phyloP scores from a whole-genome alignment of 1,139 yeast genomes.

The Blastobotrys ciferrii region DNA sequence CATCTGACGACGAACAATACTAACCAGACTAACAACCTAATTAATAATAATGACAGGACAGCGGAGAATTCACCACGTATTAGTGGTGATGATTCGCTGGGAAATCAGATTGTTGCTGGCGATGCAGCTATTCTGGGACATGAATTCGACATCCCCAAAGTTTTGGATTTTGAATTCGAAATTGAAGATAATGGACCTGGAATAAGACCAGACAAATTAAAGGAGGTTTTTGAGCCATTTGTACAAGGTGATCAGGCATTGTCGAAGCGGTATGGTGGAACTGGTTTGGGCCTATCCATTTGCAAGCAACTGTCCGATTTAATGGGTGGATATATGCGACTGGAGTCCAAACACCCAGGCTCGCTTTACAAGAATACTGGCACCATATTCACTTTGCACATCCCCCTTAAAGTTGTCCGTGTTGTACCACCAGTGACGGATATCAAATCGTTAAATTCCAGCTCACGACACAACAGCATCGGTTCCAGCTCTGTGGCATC shows the following conservation, averaged over 20 bases:
- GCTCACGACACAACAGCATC: constrained; percentile 10
- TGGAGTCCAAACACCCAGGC: constrained; percentile 47
- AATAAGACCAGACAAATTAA: constrained; percentile 67
- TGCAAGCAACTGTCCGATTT: constrained; percentile 86
- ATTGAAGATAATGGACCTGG: constrained; percentile 94
- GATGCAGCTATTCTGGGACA: neutral
- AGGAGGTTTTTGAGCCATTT: constrained; percentile 91
- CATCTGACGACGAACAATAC: neutral
- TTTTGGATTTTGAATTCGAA: constrained; percentile 53
- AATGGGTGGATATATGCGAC: constrained; percentile 65
- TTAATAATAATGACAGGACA: neutral
- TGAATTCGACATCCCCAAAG: constrained; percentile 7
- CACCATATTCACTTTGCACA: constrained; percentile 72
- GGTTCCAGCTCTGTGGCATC: neutral
- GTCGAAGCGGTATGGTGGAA: constrained; percentile 90
- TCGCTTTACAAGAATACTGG: constrained; percentile 49
- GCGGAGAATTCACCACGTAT: neutral
- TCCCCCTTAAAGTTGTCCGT: constrained; percentile 47
- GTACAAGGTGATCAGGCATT: constrained; percentile 96
- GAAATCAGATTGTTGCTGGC: neutral
- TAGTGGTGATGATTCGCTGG: neutral
- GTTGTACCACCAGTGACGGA: constrained; percentile 7
- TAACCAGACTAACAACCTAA: neutral
- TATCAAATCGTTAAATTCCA: neutral
- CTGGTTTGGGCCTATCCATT: constrained; percentile 91